phyloP scores from a whole-genome alignment of 768 basidiomycete species.

The Infundibulicybe gibba region DNA sequence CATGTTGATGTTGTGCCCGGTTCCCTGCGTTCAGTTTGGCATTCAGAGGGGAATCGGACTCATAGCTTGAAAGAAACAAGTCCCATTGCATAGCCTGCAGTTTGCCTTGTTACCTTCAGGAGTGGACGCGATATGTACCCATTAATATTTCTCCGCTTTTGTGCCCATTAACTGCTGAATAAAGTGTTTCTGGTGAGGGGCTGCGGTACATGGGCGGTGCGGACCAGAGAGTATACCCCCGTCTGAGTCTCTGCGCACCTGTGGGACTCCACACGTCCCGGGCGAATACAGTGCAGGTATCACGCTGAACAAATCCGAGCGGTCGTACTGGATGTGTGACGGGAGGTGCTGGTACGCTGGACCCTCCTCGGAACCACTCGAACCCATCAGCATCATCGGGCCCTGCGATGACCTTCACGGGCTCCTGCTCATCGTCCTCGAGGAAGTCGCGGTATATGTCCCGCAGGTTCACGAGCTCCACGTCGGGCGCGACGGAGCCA shows the following conservation, averaged over 20 bases:
- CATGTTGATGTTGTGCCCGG: too few species aligned
- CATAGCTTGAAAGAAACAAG: too few species aligned
- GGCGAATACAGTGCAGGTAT: constrained; percentile 43
- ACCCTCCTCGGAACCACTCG: constrained; percentile 73
- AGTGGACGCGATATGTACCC: too few species aligned
- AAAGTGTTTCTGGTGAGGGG: constrained; percentile 30
- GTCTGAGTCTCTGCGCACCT: constrained; percentile 26
- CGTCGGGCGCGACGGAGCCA: constrained; percentile 76
- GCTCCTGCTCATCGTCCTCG: constrained; percentile 72
- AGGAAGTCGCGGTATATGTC: constrained; percentile 96
- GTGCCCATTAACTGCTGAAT: constrained; percentile 15
- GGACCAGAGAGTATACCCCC: constrained; percentile 21
- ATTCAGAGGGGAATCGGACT: too few species aligned
- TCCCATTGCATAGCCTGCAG: too few species aligned
- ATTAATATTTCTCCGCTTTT: too few species aligned
- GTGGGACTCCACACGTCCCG: constrained; percentile 40
- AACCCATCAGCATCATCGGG: constrained; percentile 71
- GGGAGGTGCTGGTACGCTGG: constrained; percentile 67
- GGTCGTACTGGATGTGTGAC: constrained; percentile 67
- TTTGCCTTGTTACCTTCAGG: too few species aligned
- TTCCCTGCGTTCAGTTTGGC: too few species aligned
- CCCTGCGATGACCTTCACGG: constrained; percentile 47
- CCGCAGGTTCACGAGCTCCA: constrained; percentile 87
- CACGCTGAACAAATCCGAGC: constrained; percentile 58
- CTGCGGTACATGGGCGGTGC: constrained; percentile 26